phyloP scores from a whole-genome alignment of 2,329 filamentous ascomycete species.

The Pseudogymnoascus sp. region DNA sequence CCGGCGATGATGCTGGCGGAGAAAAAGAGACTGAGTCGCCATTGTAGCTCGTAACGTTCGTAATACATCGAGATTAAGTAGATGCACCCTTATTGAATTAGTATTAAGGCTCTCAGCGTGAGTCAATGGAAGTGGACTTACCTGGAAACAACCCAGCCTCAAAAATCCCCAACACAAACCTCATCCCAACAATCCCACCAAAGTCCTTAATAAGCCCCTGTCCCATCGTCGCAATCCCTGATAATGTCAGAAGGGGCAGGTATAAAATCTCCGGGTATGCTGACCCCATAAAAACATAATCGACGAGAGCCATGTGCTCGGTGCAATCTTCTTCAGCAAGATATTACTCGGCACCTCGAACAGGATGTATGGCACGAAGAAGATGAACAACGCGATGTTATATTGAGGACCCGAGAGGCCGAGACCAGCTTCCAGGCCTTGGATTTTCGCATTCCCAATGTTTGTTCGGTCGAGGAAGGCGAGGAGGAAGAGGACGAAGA shows the following conservation, averaged over 20 bases:
- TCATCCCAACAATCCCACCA: slow-evolving; percentile 32
- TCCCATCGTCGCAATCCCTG: slow-evolving; percentile 32
- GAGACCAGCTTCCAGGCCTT: slow-evolving; percentile 55
- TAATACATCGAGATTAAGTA: slow-evolving; percentile 45
- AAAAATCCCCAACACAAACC: slow-evolving; percentile 38
- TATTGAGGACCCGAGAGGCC: slow-evolving; percentile 39
- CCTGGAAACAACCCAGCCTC: slow-evolving; percentile 42
- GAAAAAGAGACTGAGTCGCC: slow-evolving; percentile 39
- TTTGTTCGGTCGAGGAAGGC: slow-evolving; percentile 73
- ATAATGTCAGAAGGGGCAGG: slow-evolving; percentile 7
- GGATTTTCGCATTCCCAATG: slow-evolving; percentile 67
- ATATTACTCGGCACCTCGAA: slow-evolving; percentile 29
- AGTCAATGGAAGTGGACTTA: slow-evolving; percentile 12
- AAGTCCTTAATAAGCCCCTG: slow-evolving; percentile 40
- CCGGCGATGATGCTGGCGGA: slow-evolving; percentile 36
- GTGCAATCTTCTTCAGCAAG: slow-evolving; percentile 28
- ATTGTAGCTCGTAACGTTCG: slow-evolving; percentile 42
- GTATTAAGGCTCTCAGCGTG: not conserved
- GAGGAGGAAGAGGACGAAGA: slow-evolving; percentile 65
- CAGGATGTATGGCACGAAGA: slow-evolving; percentile 33
- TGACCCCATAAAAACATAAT: slow-evolving; percentile 43
- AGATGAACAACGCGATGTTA: slow-evolving; percentile 33
- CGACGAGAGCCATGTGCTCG: slow-evolving; percentile 32
- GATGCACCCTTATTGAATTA: slow-evolving; percentile 22
- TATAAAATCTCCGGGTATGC: slow-evolving; percentile 19